Base-by-base conservation (phyloP, 768 basidiomycete species). In the Boletellus emodensis region DNA sequence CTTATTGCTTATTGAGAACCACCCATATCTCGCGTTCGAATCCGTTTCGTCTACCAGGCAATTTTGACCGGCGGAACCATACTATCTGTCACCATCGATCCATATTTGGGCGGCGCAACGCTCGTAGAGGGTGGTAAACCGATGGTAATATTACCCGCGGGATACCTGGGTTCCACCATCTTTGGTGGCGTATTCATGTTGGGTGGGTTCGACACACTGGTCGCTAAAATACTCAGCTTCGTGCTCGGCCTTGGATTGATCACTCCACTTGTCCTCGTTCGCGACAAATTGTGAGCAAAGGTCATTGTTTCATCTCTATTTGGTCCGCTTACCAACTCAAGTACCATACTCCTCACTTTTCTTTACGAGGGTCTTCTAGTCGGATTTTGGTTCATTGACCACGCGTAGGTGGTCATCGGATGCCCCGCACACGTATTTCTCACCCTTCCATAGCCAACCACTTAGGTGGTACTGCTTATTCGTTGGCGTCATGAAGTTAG, bases 341-440 rank as follows among this genome's bases (percentile, higher is more conserved):
- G 94, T 52, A 95, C 94, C 22, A 93, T 94, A 58, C 52, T 87
- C 10, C 78, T 95, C 37, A 94, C 90, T 20, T 59, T 90, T 20
- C 65, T 83, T 10, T 94, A 91, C 59, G 93, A 96, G 67, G 92
- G 80, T 9, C 71, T 96, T 20, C 74, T 97, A 41, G 80, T 97
- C 49, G 94, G 90, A 0, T 90, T 97, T 57, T 96, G 94, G 94
- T 96, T 95, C 65, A 83, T 94, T 39, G 91, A 86, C 62, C 94
- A 97, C 66, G 93, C 78, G 91, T 87, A 67, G 57, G 85, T 76
- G 46, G 54, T 49, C 17, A 18, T 41, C 24, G 15, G 37, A 34
- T 36, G 26, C 17, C 22, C 42, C 56, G 1, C 44, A 49, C 53
- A 20, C 33, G 30, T 42, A 43, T 53, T 33, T 55, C 42, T 43